These are phyloP conservation scores for Phytophthora lateralis DNA, from an alignment of 352 stramenopile species.

Conservation along the genomic window DNA sequence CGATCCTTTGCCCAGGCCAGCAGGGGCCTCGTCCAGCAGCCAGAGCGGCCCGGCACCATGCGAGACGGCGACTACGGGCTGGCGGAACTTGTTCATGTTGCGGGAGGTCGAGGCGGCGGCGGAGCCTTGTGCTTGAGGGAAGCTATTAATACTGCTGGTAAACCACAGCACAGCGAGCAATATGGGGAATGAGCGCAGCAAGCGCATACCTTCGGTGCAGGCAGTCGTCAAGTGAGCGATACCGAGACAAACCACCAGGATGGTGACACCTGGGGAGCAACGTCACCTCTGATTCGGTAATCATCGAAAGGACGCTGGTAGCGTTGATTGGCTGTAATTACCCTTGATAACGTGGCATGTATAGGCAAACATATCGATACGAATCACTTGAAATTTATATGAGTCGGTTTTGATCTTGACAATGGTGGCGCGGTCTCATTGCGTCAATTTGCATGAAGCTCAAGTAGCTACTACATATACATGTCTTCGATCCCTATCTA, in stretches of 20 bases:
- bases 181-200: slow-evolving; percentile 10
- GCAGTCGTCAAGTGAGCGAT: slow-evolving; percentile 21
- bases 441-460: too few relatives aligned
- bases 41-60: slow-evolving; percentile 57
- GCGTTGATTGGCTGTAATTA: slow-evolving; percentile 16
- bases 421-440: too few relatives aligned
- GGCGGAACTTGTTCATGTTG: slow-evolving; percentile 34
- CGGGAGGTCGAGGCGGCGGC: not conserved
- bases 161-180: slow-evolving; percentile 14
- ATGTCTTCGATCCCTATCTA: too few relatives aligned
- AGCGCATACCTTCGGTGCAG: slow-evolving; percentile 7
- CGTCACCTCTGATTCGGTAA: slow-evolving; percentile 6
- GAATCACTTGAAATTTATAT: slow-evolving; percentile 3
- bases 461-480: too few relatives aligned
- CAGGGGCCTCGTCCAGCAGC: slow-evolving; percentile 39
- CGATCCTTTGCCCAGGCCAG: slow-evolving; percentile 29
- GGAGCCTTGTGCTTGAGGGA: not conserved
- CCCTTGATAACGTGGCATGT: slow-evolving; percentile 24
- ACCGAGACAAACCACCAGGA: not conserved
- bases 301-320: not conserved
- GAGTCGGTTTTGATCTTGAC: too few relatives aligned
- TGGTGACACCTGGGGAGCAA: not conserved
- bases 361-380: slow-evolving; percentile 16
- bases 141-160: not conserved
- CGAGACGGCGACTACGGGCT: slow-evolving; percentile 44